These are phyloP conservation scores for Lentinus polychrous DNA, from an alignment of 1,284 basidiomycete species.

Conservation along the genomic window DNA sequence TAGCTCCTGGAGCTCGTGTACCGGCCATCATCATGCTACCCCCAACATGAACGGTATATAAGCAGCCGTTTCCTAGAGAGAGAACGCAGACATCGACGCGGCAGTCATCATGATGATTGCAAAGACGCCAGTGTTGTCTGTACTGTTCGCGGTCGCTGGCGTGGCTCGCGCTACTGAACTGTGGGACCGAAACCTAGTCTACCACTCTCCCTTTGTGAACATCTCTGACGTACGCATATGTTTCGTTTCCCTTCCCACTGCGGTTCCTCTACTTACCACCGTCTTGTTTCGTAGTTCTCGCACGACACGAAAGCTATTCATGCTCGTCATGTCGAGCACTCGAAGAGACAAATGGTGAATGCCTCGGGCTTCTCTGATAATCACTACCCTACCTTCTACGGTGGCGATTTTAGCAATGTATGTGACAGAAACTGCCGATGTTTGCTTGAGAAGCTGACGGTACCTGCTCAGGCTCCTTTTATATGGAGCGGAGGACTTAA, in stretches of 20 bases:
- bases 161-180: conserved; percentile 23
- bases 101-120: too few relatives aligned
- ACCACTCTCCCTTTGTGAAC: conserved; percentile 40
- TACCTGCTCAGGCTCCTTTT: conserved; percentile 34
- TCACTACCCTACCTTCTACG: conserved; percentile 50
- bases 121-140: background rate
- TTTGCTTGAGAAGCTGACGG: background rate
- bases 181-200: conserved; percentile 40
- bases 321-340: conserved; percentile 30
- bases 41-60: too few relatives aligned
- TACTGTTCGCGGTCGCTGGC: conserved; percentile 12
- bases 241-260: background rate
- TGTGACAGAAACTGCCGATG: conserved; percentile 8
- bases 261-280: background rate
- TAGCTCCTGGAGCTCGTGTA: too few relatives aligned
- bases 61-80: too few relatives aligned
- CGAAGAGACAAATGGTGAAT: conserved; percentile 33
- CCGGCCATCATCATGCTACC: too few relatives aligned
- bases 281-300: conserved; percentile 27
- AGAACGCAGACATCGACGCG: too few relatives aligned
- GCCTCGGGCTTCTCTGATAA: conserved; percentile 38
- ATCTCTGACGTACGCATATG: conserved; percentile 30
- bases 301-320: conserved; percentile 34
- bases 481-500: conserved; percentile 49
- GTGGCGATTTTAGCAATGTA: conserved; percentile 46